Conservation (phyloP, 139 green algal genomes). For the Nannochloris sp. region DNA sequence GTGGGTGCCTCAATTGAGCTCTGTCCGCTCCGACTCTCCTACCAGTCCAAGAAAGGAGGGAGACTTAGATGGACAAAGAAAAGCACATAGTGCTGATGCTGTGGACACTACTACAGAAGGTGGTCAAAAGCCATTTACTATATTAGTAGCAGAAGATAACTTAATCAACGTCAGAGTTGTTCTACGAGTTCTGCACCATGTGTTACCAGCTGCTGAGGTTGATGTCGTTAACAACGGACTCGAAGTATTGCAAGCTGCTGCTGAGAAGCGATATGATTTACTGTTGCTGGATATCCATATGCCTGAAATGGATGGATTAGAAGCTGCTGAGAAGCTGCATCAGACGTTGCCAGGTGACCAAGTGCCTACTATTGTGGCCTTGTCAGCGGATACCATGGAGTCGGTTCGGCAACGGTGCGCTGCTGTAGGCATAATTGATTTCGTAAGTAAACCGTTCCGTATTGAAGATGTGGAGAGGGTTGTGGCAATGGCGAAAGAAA, state of each 20-base stretch:
- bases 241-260: conserved; percentile 30
- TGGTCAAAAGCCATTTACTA: conserved; percentile 22
- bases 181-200: conserved; percentile 36
- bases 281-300: conserved; percentile 80
- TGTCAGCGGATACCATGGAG: conserved; percentile 58
- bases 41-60: neutral
- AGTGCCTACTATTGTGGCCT: conserved; percentile 53
- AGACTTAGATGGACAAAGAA: neutral
- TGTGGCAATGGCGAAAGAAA: conserved; percentile 18
- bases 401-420: conserved; percentile 39
- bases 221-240: conserved; percentile 55
- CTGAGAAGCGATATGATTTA: conserved; percentile 56
- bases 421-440: conserved; percentile 56
- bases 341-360: conserved; percentile 25
- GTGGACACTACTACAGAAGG: neutral
- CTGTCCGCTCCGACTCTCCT: neutral
- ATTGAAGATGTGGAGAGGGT: conserved; percentile 63
- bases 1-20: neutral
- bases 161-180: conserved; percentile 60
- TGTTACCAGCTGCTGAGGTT: conserved; percentile 25
- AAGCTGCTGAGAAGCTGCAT: conserved; percentile 49
- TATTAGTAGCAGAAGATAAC: conserved; percentile 72
- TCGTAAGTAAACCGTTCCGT: conserved; percentile 65
- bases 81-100: neutral
- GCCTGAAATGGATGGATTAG: conserved; percentile 65